Evolutionary conservation across 495 filamentous ascomycete species (phyloP), one percentile per base, ranked within the genome.

Genomic region (Saxophila tyrrhenica): DNA sequence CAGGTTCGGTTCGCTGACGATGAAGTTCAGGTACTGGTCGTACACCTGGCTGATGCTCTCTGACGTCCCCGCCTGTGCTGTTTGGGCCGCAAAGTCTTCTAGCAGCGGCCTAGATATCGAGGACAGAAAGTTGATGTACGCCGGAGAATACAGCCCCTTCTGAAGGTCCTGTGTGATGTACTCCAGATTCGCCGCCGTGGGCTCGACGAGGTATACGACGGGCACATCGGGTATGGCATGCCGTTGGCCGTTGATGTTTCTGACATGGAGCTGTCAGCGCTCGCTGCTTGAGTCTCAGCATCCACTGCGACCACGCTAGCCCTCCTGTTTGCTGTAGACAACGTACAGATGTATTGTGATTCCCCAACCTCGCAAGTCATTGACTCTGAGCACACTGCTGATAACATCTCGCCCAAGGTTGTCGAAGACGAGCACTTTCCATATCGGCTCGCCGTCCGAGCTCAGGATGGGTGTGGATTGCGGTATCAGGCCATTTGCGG

Each of bases 11-110:
- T 99, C 94, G 16, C 83, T 85, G 45, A 96, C 91, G 52, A 97
- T 86, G 66, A 97, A 99, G 65, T 99, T 99, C 39, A 99, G 77
- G 56, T 97, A 96, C 64, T 99, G 94, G 65, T 99, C 94, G 62
- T 84, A 99, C 32, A 99, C 82, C 62, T 95, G 90, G 16, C 89
- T 80, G 50, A 99, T 86, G 57, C 84, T 81, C 60, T 96, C 91
- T 1, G 89, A 80, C 2, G 89, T 92, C 13, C 82, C 85, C 19
- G 86, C 82, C 20, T 84, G 69, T 1, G 87, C 94, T 35, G 92
- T 91, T 64, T 94, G 81, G 17, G 84, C 77, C 8, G 90, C 94
- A 65, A 97, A 97, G 57, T 97, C 91, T 74, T 99, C 94, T 49
- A 99, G 81, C 22, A 99, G 75, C 15, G 89, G 85, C 48, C 94